Evolutionary conservation across 2,329 filamentous ascomycete species (phyloP), one percentile per base, ranked within the genome.

Genomic region (Aureobasidium sp.): DNA sequence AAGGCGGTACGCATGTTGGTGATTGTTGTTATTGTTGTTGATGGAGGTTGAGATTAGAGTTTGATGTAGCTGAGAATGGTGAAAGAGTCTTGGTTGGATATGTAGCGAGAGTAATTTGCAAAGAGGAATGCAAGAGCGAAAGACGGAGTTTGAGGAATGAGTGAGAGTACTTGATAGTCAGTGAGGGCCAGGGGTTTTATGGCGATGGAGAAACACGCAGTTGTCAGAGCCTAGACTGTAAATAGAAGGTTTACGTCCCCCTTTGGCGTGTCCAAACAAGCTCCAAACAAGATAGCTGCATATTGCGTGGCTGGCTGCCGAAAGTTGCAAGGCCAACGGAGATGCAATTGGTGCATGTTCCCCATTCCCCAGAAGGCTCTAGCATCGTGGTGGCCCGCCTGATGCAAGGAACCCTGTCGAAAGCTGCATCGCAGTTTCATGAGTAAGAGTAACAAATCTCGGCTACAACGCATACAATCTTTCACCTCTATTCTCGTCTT

Each of bases 1-100:
- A 62, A 47, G 44, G 61, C 41, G 63, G 61, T 60, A 51, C 63
- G 63, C 63, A 64, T 64, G n/a, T 53, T 64, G 63, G 36, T 61
- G 25, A 11, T 53, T 47, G 34, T 60, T 25, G 22, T 25, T 57
- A 31, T 59, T 59, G 55, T 48, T 29, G 41, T 44, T 47, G 42
- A 31, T 39, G 22, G 15, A 39, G 8, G 31, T 48, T 37, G 44
- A 59, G 31, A 59, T 47, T 59, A 48, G 20, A 58, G 42, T 58
- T 36, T 36, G n/a, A 34, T 59, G 45, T 29, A 51, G 45, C 31
- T 60, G 34, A 12, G 44, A 60, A 17, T 15, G 14, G 36, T 22
- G 34, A 34, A 14, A 45, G n/a, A 22, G 45, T 22, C 34, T 44
- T 41, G n/a, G 17, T 44, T 41, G n/a, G 17, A 49, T 41, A 44